Conservation (phyloP, 371 early-diverging fungal species). For the Nematocida ausubeli region DNA sequence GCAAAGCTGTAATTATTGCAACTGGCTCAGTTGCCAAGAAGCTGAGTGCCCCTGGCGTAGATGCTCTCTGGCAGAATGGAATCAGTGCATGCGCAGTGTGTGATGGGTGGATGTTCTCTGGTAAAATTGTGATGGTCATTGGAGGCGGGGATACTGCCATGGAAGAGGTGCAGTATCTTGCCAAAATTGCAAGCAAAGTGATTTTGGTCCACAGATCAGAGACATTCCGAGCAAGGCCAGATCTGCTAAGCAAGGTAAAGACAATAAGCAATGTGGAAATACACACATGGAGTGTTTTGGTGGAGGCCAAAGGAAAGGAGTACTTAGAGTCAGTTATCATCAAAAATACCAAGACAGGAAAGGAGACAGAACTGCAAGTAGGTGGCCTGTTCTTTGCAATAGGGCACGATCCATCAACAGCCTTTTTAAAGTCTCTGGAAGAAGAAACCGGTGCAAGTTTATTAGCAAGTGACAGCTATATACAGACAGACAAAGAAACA, state of each 20-base stretch:
- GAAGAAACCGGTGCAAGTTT: slow-evolving; percentile 67
- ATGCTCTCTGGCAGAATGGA: slow-evolving; percentile 82
- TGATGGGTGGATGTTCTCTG: slow-evolving; percentile 91
- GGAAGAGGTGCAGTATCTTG: slow-evolving; percentile 89
- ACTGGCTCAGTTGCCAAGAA: slow-evolving; percentile 96
- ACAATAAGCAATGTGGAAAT: slow-evolving; percentile 80
- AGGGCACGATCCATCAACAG: slow-evolving; percentile 84
- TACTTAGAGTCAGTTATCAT: slow-evolving; percentile 62
- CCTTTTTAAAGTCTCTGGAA: slow-evolving; percentile 67
- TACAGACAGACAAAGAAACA: slow-evolving; percentile 72
- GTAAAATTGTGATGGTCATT: slow-evolving; percentile 77
- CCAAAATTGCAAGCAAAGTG: slow-evolving; percentile 81
- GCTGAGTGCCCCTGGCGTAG: slow-evolving; percentile 72
- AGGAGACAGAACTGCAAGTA: slow-evolving; percentile 70
- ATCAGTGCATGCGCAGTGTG: slow-evolving; percentile 98
- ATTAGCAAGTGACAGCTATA: slow-evolving; percentile 79
- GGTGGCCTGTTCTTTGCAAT: slow-evolving; percentile 95
- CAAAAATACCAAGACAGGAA: slow-evolving; percentile 66
- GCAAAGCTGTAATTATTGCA: slow-evolving; percentile 82
- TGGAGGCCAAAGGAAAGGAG: slow-evolving; percentile 73
- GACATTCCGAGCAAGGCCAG: slow-evolving; percentile 85
- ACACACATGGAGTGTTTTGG: slow-evolving; percentile 78
- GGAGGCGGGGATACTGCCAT: slow-evolving; percentile 98
- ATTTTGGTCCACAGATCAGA: slow-evolving; percentile 87
- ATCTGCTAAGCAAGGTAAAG: slow-evolving; percentile 80